Evolutionary conservation across 495 filamentous ascomycete species (phyloP), one percentile per base, ranked within the genome.

Genomic region (Xylaria curta): DNA sequence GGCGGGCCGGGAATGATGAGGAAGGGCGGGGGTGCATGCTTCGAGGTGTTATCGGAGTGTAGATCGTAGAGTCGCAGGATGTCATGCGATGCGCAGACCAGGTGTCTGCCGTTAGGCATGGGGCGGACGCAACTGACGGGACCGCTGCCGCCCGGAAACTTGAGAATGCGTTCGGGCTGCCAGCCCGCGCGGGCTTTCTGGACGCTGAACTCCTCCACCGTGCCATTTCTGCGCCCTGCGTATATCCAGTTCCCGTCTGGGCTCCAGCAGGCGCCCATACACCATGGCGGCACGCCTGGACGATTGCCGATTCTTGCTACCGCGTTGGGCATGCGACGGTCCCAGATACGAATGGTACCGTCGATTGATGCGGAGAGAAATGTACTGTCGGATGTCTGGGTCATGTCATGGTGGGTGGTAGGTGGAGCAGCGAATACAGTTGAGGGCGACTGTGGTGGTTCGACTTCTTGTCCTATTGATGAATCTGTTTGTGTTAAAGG

Each of bases 221-320:
- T 97, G 67, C 94, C 92, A 81, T 98, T 99, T 66, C 97, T 87
- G 47, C 96, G 88, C 6, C 96, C 96, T 19, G 92, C 94, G 81
- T 97, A 99, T 68, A 99, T 94, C 81, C 87, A 95, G 80, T 99
- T 98, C 33, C 96, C 96, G 81, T 97, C 92, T 2, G 94, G 94
- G 71, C 91, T 94, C 96, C 97, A 99, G 81, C 93, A 97, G n/a
- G 94, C 94, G 72, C 91, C 93, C 91, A 97, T 98, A 80, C 95
- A 98, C 97, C 97, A 99, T 10, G 94, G 96, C 3, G 97, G 94
- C 8, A 91, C 90, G 64, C 92, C 91, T 28, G 83, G 85, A 12
- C 86, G 84, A 65, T 92, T 91, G 19, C 83, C 85, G 62, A 98
- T 94, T 46, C 89, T 87, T 38, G 97, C 94, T 15, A 98, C 84